Base-by-base conservation (phyloP, 2,329 filamentous ascomycete species). In the Byssothecium circinans region DNA sequence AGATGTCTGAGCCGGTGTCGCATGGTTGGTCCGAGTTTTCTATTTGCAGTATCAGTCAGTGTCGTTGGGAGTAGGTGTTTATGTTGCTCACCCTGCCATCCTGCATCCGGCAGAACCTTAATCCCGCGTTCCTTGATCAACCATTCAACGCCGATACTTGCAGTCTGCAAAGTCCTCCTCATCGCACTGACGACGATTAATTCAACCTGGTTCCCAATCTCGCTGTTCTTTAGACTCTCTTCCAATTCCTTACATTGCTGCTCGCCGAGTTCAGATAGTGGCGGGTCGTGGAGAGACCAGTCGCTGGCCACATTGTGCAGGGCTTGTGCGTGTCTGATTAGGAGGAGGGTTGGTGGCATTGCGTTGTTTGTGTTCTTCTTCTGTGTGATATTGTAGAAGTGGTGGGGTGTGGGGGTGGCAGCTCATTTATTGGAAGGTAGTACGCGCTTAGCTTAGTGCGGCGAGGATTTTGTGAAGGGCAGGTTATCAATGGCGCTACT, bases 41-140 rank as follows among this genome's bases (percentile, higher is more conserved):
- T 73, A 44, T 12, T 17, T 33, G 20, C 17, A n/a, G n/a, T n/a
- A 17, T 49, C 17, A 38, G 12, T 14, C 25, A 27, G 32, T 22
- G 8, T 4, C 15, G 11, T 36, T 19, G 17, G 4, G 22, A 41
- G 32, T 3, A 36, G 12, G 18, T 3, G 18, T 6, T 34, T 5
- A 34, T n/a, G 32, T 43, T n/a, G n/a, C n/a, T n/a, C 65, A 83
- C 81, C 81, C 74, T 88, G 85, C 85, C 85, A 88, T 45, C 77
- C 75, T 3, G 85, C 83, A 58, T 83, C 77, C 1, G 81, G 78
- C 39, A 79, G 69, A 19, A 86, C 74, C 37, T 74, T 76, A 17
- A 84, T 71, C 1, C 57, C 58, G 45, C 64, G 67, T 39, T 59
- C 57, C n/a, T 69, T 75, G 40, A 83, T 72, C 37, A 87, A 70